Percentiles rank a stretch among this genome's conserved stretches.
phyloP scores from a whole-genome alignment of 208 protist genomes.

The Trypanosoma scelopori region DNA sequence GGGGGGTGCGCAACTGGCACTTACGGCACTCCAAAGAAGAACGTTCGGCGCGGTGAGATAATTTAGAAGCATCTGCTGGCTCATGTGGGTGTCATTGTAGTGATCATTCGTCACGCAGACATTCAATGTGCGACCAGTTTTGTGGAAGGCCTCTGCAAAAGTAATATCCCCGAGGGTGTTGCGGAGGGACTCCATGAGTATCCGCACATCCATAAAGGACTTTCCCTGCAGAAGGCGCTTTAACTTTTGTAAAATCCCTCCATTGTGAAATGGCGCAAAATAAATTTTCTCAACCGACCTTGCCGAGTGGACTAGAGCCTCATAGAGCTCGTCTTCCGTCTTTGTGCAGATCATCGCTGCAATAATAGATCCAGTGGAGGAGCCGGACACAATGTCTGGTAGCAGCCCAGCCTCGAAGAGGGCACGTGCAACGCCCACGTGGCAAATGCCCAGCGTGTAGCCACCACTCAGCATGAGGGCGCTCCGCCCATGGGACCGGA shows the following conservation, averaged over 20 bases:
- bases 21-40: conserved; percentile 76
- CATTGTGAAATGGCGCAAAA: conserved; percentile 55
- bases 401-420: conserved; percentile 65
- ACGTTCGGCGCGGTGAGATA: conserved; percentile 84
- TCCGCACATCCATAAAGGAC: conserved; percentile 74
- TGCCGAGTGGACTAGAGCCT: conserved; percentile 39
- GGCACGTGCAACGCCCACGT: conserved; percentile 62
- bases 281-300: conserved; percentile 46
- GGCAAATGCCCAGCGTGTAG: conserved; percentile 75
- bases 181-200: conserved; percentile 68
- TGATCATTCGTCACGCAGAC: conserved; percentile 68
- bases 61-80: conserved; percentile 71
- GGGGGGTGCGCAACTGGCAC: conserved; percentile 60
- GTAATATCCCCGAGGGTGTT: conserved; percentile 81
- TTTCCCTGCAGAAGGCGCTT: conserved; percentile 63
- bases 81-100: conserved; percentile 41
- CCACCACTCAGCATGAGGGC: conserved; percentile 80
- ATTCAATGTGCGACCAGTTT: conserved; percentile 78
- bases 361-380: conserved; percentile 74
- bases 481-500: conserved; percentile 67
- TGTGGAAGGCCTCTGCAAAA: conserved; percentile 80
- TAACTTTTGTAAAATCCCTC: conserved; percentile 48
- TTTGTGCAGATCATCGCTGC: conserved; percentile 65
- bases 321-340: conserved; percentile 42
- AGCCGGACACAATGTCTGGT: conserved; percentile 73